Percentiles rank a stretch among this genome's conserved stretches.
Conservation (phyloP, 805 yeast species). For the Kazachstania kunashirensis region DNA sequence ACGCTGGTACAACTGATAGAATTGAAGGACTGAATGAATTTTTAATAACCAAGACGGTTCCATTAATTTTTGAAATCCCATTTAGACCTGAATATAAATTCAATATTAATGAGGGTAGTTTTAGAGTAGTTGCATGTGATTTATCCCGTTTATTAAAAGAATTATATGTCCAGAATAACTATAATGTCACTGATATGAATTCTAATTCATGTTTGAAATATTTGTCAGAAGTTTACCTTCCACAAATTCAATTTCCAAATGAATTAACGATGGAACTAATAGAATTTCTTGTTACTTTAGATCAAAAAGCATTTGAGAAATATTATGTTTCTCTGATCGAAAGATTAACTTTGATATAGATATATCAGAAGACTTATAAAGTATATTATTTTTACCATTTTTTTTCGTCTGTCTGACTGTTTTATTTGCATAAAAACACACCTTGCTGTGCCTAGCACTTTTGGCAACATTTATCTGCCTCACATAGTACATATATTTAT, state of each 20-base stretch:
- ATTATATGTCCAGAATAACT: constrained; percentile 34
- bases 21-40: constrained; percentile 65
- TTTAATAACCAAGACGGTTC: constrained; percentile 57
- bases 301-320: constrained; percentile 59
- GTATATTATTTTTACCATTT: too few species aligned
- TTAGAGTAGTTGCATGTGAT: constrained; percentile 64
- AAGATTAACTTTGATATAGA: constrained; percentile 7
- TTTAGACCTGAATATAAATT: constrained; percentile 52
- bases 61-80: constrained; percentile 70
- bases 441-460: too few species aligned
- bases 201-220: constrained; percentile 34
- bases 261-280: constrained; percentile 54
- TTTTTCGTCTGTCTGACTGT: too few species aligned
- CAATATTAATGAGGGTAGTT: constrained; percentile 70
- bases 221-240: constrained; percentile 41
- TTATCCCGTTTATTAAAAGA: constrained; percentile 59
- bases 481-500: too few species aligned
- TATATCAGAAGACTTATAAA: not conserved
- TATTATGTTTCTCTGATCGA: constrained; percentile 44
- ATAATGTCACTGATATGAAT: constrained; percentile 12
- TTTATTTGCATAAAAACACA: too few species aligned
- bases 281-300: constrained; percentile 43
- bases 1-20: constrained; percentile 35
- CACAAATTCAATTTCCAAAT: constrained; percentile 47
- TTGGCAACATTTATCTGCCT: too few species aligned